These are phyloP conservation scores for Zelonia costaricensis DNA, from an alignment of 208 protist species.

Conservation along the genomic window DNA sequence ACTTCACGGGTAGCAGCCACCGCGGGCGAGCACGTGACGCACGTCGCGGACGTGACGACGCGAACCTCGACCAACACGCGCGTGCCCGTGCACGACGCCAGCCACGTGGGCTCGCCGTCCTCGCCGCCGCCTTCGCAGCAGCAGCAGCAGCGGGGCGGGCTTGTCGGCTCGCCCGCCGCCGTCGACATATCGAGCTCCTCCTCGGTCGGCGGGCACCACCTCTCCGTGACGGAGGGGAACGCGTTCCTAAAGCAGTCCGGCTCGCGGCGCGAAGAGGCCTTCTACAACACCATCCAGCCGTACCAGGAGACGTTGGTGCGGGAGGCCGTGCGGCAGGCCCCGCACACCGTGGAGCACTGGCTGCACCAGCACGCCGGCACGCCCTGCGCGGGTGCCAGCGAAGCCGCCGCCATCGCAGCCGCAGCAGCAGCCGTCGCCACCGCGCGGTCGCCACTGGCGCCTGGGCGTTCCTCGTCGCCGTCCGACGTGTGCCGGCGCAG, in stretches of 20 bases:
- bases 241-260: conserved; percentile 82
- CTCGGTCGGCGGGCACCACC: conserved; percentile 80
- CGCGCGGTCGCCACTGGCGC: not conserved
- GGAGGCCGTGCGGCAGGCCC: conserved; percentile 38
- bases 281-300: conserved; percentile 69
- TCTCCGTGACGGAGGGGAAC: conserved; percentile 57
- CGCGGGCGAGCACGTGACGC: too few species aligned
- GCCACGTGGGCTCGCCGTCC: not conserved
- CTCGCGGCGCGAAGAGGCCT: conserved; percentile 70
- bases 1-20: too few species aligned
- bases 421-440: not conserved
- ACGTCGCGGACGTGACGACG: conserved; percentile 2
- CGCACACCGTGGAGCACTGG: conserved; percentile 26
- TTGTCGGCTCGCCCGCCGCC: not conserved
- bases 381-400: not conserved
- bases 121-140: not conserved
- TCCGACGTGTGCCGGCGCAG: not conserved
- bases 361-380: conserved; percentile 5
- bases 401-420: not conserved
- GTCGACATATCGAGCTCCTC: conserved; percentile 45
- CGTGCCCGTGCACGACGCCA: not conserved
- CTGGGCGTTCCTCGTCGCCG: not conserved
- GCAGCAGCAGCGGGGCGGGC: not conserved
- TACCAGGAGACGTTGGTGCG: conserved; percentile 59
- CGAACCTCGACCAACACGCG: conserved; percentile 6